Percentiles rank a stretch among this genome's conserved stretches.
These are phyloP conservation scores for Tetraselmis striata DNA, from an alignment of 139 green algal genomes.

Conservation along the genomic window DNA sequence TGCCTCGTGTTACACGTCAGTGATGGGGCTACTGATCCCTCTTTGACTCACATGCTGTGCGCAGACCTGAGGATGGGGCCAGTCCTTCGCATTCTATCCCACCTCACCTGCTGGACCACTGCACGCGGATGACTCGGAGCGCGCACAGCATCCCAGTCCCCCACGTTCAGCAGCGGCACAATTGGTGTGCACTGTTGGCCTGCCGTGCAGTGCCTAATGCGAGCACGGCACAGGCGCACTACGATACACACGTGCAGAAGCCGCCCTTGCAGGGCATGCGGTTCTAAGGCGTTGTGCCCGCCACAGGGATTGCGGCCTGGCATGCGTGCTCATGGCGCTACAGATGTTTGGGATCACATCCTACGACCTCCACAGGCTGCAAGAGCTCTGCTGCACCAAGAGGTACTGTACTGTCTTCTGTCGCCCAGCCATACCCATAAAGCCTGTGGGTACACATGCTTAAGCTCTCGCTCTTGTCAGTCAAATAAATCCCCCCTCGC, in stretches of 20 bases:
- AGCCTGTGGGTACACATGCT: no score
- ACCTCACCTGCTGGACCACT: background rate
- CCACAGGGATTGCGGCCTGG: conserved; percentile 84
- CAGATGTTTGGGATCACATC: conserved; percentile 29
- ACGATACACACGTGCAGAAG: background rate
- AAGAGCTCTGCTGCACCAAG: conserved; percentile 50
- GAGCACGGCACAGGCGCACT: background rate
- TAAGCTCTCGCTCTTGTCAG: no score
- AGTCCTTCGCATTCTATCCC: background rate
- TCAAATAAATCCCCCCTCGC: background rate
- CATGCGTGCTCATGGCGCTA: conserved; percentile 85
- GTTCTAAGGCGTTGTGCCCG: background rate
- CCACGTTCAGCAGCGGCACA: conserved; percentile 53
- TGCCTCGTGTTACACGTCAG: no score
- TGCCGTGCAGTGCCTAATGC: background rate
- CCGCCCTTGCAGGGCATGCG: background rate
- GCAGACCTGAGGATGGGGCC: background rate
- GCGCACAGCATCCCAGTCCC: conserved; percentile 28
- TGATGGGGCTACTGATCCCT: no score
- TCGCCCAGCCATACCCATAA: no score
- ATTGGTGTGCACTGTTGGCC: conserved; percentile 32
- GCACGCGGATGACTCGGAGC: background rate
- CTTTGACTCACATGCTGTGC: background rate
- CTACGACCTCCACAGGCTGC: conserved; percentile 42
- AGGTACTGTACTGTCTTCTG: conserved; percentile 38